Conservation (phyloP, 257 asterid genomes). For the Ligustrum vulgare region DNA sequence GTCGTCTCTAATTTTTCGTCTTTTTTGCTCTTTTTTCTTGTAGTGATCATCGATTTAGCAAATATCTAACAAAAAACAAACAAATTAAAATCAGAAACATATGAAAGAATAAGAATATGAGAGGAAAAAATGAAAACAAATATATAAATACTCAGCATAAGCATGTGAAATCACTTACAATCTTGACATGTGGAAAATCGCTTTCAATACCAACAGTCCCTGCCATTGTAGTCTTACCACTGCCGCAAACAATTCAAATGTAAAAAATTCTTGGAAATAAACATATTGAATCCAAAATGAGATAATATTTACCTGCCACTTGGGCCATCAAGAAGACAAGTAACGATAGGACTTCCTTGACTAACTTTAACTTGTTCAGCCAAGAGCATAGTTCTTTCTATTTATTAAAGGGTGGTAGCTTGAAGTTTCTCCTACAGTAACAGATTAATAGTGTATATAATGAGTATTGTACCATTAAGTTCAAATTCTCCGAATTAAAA, state of each 20-base stretch:
- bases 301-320: conserved; percentile 76
- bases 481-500: conserved; percentile 1
- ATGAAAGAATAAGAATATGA: conserved; percentile 11
- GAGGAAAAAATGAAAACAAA: conserved; percentile 19
- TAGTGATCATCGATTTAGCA: conserved; percentile 96
- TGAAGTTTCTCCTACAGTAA: no score
- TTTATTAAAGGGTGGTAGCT: no score
- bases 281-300: conserved; percentile 22
- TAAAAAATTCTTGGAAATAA: conserved; percentile 6
- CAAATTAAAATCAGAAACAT: conserved; percentile 19
- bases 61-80: conserved; percentile 68
- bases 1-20: no score
- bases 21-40: no score
- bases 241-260: conserved; percentile 38
- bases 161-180: conserved; percentile 57
- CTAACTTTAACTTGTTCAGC: conserved; percentile 94
- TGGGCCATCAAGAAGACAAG: conserved; percentile 97
- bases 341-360: conserved; percentile 82
- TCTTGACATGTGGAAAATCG: conserved; percentile 92
- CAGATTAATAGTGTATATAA: no score
- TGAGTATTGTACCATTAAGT: background rate
- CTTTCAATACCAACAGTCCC: conserved; percentile 89
- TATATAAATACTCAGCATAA: background rate
- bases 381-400: conserved; percentile 73
- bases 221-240: conserved; percentile 98